A percentile compares a stretch with the other conserved stretches of the same genome.
These are phyloP conservation scores for Euryodendron excelsum DNA, from an alignment of 148 eudicot genomes.

Conservation along the genomic window DNA sequence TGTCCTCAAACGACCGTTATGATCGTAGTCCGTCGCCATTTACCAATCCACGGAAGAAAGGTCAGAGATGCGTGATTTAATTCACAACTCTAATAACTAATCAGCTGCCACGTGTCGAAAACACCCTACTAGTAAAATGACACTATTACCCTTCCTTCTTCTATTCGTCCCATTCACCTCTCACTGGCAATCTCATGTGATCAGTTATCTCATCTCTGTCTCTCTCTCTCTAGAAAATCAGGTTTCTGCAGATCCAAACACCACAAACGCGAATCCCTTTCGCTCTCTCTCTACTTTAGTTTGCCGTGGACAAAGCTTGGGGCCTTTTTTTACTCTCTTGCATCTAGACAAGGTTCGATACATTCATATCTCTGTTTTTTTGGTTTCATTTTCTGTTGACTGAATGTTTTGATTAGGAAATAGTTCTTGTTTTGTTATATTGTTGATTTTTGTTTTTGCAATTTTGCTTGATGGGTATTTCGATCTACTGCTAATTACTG, in stretches of 20 bases:
- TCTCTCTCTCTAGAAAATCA: constrained; percentile 5
- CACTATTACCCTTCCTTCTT: constrained; percentile 4
- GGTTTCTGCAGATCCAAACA: constrained; percentile 6
- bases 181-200: constrained; percentile 8
- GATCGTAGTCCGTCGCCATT: no score
- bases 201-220: background rate
- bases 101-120: background rate
- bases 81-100: no score
- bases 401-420: background rate
- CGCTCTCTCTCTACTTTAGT: background rate
- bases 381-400: background rate
- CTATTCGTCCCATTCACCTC: constrained; percentile 13
- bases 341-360: background rate
- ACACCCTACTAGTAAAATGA: background rate
- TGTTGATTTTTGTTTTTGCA: background rate
- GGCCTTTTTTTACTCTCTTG: background rate
- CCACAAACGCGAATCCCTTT: background rate
- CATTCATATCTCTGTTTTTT: background rate
- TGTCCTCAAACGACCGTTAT: no score
- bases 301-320: background rate
- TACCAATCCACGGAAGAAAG: no score
- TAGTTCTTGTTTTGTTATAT: background rate
- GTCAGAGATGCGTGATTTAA: no score
- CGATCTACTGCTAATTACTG: constrained; percentile 7
- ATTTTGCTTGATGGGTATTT: background rate